These are phyloP conservation scores for Pezizomycotina sp. DNA, from an alignment of 2,329 filamentous ascomycete species.

Conservation along the genomic window DNA sequence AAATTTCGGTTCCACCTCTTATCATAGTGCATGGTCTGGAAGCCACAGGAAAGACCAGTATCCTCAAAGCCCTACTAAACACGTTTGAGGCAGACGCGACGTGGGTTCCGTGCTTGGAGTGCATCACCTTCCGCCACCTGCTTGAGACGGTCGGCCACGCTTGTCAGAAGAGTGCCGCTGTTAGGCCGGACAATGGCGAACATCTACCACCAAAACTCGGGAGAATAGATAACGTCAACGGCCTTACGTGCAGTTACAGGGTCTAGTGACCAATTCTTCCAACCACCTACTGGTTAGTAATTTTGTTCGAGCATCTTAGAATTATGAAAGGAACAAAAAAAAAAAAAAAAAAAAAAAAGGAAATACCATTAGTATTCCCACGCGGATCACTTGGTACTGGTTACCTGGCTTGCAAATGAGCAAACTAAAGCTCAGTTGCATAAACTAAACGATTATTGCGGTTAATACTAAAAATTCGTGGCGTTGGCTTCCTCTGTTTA, in stretches of 20 bases:
- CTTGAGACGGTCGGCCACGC: constrained; percentile 53
- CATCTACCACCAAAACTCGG: constrained; percentile 35
- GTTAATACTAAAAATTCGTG: too few relatives aligned
- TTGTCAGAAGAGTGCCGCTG: constrained; percentile 39
- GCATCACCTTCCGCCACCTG: constrained; percentile 60
- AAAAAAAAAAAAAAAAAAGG: too few relatives aligned
- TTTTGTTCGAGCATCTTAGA: constrained; percentile 31
- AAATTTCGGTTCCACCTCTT: constrained; percentile 52
- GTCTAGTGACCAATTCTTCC: constrained; percentile 36
- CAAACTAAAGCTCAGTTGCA: constrained; percentile 3
- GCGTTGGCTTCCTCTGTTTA: too few relatives aligned
- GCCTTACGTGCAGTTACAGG: constrained; percentile 53
- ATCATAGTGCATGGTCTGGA: constrained; percentile 70
- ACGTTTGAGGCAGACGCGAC: constrained; percentile 38
- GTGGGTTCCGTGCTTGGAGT: constrained; percentile 54
- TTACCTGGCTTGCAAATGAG: constrained; percentile 33
- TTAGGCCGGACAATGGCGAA: constrained; percentile 33
- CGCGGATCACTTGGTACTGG: too few relatives aligned
- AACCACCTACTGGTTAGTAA: constrained; percentile 28
- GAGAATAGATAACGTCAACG: constrained; percentile 65
- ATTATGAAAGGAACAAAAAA: too few relatives aligned
- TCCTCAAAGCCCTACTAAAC: constrained; percentile 47
- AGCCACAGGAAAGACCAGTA: constrained; percentile 68
- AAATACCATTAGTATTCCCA: too few relatives aligned
- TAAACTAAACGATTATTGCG: too few relatives aligned